Evolutionary conservation across 2,329 filamentous ascomycete genomes (phyloP).

Genomic region (Fusarium odoratissimum): DNA sequence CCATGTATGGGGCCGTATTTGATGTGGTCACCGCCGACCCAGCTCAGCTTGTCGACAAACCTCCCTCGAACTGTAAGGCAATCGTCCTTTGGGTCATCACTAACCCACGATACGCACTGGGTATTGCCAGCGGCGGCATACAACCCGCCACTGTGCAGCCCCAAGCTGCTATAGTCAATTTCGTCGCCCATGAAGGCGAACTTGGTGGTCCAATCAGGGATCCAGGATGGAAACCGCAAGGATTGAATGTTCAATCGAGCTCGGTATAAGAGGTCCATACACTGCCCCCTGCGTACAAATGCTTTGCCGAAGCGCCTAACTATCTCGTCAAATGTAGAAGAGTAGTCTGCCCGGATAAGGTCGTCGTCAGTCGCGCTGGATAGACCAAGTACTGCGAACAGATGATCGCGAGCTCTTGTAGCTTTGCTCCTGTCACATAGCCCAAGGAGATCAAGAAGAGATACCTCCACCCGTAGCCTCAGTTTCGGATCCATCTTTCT

Average conservation of each 20-base stretch:
- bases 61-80: background rate
- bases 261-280: background rate
- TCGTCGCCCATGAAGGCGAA: background rate
- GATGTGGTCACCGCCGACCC: background rate
- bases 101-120: background rate
- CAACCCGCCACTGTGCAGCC: fast-evolving
- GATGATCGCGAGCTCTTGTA: background rate
- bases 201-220: background rate
- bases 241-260: background rate
- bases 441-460: background rate
- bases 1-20: background rate
- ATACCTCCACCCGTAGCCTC: background rate
- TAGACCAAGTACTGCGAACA: fast-evolving
- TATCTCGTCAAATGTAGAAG: background rate
- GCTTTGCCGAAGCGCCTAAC: background rate
- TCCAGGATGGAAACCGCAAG: background rate
- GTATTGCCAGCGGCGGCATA: background rate
- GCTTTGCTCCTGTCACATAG: background rate
- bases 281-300: fast-evolving
- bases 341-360: fast-evolving
- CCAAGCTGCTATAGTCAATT: background rate
- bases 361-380: background rate
- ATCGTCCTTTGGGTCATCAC: background rate
- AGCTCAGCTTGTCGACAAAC: background rate
- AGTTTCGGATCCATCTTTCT: background rate